phyloP scores from a whole-genome alignment of 352 stramenopile genomes.

The Phytopythium boreale region DNA sequence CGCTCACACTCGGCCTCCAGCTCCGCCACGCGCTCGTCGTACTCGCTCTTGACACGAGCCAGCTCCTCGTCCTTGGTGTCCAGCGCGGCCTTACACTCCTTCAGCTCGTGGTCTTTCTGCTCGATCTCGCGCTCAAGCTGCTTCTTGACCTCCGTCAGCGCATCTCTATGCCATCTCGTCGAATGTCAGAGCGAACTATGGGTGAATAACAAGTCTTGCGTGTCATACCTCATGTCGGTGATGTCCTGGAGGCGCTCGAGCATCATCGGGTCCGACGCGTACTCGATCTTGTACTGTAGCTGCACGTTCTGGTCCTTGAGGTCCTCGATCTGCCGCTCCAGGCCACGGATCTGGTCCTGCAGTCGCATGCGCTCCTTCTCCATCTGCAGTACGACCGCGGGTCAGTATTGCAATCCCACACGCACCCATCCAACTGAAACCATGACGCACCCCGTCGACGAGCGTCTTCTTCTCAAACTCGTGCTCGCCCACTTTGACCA shows the following conservation, averaged over 20 bases:
- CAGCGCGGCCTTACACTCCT: constrained; percentile 29
- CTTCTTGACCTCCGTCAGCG: constrained; percentile 61
- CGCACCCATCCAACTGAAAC: neutral
- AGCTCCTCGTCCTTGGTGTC: constrained; percentile 39
- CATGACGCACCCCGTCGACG: constrained; percentile 51
- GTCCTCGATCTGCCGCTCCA: constrained; percentile 67
- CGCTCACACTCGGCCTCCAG: constrained; percentile 32
- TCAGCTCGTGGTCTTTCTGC: constrained; percentile 56
- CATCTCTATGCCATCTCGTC: constrained; percentile 31
- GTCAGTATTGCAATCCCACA: neutral
- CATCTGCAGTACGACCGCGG: constrained; percentile 36
- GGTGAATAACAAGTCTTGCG: too few species aligned
- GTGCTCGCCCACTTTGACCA: constrained; percentile 82
- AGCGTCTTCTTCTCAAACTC: constrained; percentile 88
- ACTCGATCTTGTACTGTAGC: constrained; percentile 84
- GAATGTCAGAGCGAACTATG: too few species aligned
- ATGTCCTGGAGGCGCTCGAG: constrained; percentile 76
- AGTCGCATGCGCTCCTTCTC: constrained; percentile 70
- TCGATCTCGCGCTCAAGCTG: constrained; percentile 68
- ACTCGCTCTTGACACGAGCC: constrained; percentile 26
- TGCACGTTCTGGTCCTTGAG: constrained; percentile 80
- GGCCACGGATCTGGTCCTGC: constrained; percentile 25
- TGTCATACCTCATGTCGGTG: constrained; percentile 65
- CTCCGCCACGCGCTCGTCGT: constrained; percentile 33
- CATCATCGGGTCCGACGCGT: constrained; percentile 78